phyloP scores from a whole-genome alignment of 2,329 filamentous ascomycete species.

The Fusarium compactum region DNA sequence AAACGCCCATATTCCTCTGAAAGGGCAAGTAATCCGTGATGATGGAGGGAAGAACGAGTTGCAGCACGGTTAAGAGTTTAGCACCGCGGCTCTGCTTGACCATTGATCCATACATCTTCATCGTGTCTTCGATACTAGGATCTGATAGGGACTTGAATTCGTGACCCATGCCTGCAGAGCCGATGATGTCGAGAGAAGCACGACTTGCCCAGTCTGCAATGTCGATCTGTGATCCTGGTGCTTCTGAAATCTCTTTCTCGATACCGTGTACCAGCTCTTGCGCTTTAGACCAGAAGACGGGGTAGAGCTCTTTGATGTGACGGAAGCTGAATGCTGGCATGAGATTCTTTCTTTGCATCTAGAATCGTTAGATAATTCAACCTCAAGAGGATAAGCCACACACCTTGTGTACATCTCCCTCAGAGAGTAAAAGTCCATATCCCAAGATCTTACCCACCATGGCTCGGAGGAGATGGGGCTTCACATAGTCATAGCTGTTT shows the following conservation, averaged over 20 bases:
- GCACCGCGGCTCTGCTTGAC: slow-evolving; percentile 46
- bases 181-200: slow-evolving; percentile 53
- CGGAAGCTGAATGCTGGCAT: slow-evolving; percentile 41
- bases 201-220: slow-evolving; percentile 37
- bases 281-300: slow-evolving; percentile 32
- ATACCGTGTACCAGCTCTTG: slow-evolving; percentile 20
- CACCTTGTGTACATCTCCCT: slow-evolving; percentile 35
- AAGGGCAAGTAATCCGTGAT: slow-evolving; percentile 35
- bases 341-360: slow-evolving; percentile 37
- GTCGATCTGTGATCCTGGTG: neutral
- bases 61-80: slow-evolving; percentile 20
- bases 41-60: slow-evolving; percentile 27
- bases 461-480: slow-evolving; percentile 30
- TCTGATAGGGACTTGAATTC: slow-evolving; percentile 51
- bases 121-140: slow-evolving; percentile 49
- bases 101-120: slow-evolving; percentile 44
- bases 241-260: slow-evolving; percentile 2
- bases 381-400: fast-evolving
- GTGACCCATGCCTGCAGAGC: slow-evolving; percentile 50
- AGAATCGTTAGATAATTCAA: neutral
- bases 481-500: slow-evolving; percentile 33
- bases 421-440: slow-evolving; percentile 9
- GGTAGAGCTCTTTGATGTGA: slow-evolving; percentile 34
- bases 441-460: slow-evolving; percentile 36
- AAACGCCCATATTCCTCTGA: slow-evolving; percentile 31